Percentiles rank a stretch among this genome's conserved stretches.
Evolutionary conservation across 768 basidiomycete genomes (phyloP).

Genomic region (Leccinum rimulosum): DNA sequence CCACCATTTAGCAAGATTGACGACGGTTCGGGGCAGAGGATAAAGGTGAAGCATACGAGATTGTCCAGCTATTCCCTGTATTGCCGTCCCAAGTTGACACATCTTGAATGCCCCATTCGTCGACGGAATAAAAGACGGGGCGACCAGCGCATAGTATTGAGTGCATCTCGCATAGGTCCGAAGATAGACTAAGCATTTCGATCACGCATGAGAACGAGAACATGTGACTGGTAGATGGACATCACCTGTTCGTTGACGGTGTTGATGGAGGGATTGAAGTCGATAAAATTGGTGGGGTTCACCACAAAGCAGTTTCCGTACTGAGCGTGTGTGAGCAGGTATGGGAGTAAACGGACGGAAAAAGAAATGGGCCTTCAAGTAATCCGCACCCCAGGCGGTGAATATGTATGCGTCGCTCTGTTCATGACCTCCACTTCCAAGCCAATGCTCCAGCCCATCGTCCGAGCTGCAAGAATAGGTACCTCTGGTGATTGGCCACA

Average conservation of each 20-base stretch:
- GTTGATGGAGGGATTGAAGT: too few species aligned
- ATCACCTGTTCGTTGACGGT: too few species aligned
- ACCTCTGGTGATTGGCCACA: not conserved
- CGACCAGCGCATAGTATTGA: not conserved
- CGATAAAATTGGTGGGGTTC: too few species aligned
- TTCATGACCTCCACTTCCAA: constrained; percentile 14
- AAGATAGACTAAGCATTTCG: not conserved
- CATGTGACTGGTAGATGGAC: too few species aligned
- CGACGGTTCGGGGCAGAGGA: not conserved
- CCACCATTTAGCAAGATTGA: too few species aligned
- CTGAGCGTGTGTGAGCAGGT: not conserved
- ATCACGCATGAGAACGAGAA: not conserved
- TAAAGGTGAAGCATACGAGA: constrained; percentile 33
- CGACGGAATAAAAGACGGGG: constrained; percentile 47
- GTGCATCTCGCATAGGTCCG: constrained; percentile 8
- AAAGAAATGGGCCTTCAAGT: constrained; percentile 10
- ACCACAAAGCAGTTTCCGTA: constrained; percentile 15
- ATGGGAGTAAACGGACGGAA: not conserved
- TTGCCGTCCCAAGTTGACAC: constrained; percentile 48
- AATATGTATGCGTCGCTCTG: constrained; percentile 6
- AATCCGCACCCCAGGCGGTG: constrained; percentile 5
- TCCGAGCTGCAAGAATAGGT: constrained; percentile 1
- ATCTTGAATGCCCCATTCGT: constrained; percentile 51
- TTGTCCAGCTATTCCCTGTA: constrained; percentile 45
- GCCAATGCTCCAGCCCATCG: not conserved